phyloP scores from a whole-genome alignment of 2,329 filamentous ascomycete species.

The Plectosphaerella sp. region DNA sequence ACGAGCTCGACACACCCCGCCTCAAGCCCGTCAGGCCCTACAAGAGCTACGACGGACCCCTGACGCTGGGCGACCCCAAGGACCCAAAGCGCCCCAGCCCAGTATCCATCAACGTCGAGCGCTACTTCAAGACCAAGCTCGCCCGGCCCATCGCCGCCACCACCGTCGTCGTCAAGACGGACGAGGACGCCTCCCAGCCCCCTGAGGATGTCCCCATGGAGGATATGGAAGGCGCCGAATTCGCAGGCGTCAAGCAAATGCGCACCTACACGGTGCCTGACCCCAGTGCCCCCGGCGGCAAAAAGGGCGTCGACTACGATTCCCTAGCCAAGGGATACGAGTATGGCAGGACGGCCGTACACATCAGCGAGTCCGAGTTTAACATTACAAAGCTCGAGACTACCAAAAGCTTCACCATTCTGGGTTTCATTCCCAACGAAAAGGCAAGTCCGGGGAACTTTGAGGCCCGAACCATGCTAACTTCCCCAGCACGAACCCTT shows the following conservation, averaged over 20 bases:
- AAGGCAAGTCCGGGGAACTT: slow-evolving; percentile 43
- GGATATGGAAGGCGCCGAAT: slow-evolving; percentile 39
- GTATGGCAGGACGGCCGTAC: slow-evolving; percentile 88
- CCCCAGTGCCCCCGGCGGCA: slow-evolving; percentile 68
- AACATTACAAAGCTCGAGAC: slow-evolving; percentile 88
- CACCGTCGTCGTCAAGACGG: slow-evolving; percentile 61
- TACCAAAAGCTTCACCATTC: slow-evolving; percentile 66
- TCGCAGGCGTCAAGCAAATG: slow-evolving; percentile 71
- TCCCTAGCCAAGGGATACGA: slow-evolving; percentile 89
- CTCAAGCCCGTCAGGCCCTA: slow-evolving; percentile 73
- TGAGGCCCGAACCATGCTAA: slow-evolving; percentile 12
- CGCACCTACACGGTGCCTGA: slow-evolving; percentile 80
- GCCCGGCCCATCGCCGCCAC: slow-evolving; percentile 73
- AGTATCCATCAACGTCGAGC: slow-evolving; percentile 79
- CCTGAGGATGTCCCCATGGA: slow-evolving; percentile 44
- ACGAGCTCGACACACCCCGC: slow-evolving; percentile 71
- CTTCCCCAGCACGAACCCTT: slow-evolving; percentile 68
- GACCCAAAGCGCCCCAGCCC: slow-evolving; percentile 61
- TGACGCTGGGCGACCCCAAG: slow-evolving; percentile 73
- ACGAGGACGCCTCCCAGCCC: slow-evolving; percentile 44
- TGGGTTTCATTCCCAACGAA: slow-evolving; percentile 77
- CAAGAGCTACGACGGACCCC: slow-evolving; percentile 71
- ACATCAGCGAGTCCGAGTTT: slow-evolving; percentile 80
- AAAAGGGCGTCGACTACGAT: slow-evolving; percentile 75
- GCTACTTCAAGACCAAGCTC: slow-evolving; percentile 82